A percentile compares a stretch with the other conserved stretches of the same genome.
Conservation (phyloP, 2,329 filamentous ascomycete species). For the Trichoderma koningii region DNA sequence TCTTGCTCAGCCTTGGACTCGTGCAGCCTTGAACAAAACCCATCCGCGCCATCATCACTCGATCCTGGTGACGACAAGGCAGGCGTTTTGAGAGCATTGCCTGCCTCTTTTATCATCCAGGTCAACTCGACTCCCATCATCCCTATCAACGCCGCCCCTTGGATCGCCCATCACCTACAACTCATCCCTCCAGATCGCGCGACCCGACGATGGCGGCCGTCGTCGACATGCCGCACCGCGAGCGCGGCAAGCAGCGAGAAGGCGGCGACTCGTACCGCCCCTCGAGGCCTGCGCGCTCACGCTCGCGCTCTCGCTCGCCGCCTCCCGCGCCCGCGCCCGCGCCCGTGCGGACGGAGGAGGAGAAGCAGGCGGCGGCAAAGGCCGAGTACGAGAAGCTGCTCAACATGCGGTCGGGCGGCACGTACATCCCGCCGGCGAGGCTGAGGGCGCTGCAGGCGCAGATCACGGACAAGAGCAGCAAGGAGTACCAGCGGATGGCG, state of each 20-base stretch:
- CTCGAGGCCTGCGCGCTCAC: slow-evolving; percentile 38
- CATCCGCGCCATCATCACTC: slow-evolving; percentile 10
- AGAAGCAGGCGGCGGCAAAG: slow-evolving; percentile 85
- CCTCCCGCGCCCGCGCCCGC: slow-evolving; percentile 44
- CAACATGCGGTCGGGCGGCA: slow-evolving; percentile 90
- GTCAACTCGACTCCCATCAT: neutral
- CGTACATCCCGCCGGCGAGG: slow-evolving; percentile 91
- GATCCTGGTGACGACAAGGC: neutral
- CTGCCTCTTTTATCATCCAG: no score
- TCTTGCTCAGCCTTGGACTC: slow-evolving; percentile 5
- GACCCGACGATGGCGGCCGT: slow-evolving; percentile 47
- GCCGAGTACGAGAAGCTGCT: slow-evolving; percentile 92
- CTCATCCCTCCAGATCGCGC: neutral
- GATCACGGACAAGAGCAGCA: slow-evolving; percentile 93
- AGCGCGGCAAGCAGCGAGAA: slow-evolving; percentile 39
- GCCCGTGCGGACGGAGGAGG: slow-evolving; percentile 65
- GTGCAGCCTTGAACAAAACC: neutral
- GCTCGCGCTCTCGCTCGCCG: slow-evolving; percentile 42
- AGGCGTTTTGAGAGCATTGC: no score
- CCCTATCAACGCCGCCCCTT: neutral
- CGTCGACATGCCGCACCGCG: slow-evolving; percentile 45
- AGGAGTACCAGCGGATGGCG: slow-evolving; percentile 98
- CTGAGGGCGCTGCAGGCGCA: slow-evolving; percentile 90
- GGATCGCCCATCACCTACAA: neutral
- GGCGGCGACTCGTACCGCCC: slow-evolving; percentile 53